phyloP scores from a whole-genome alignment of 176 grass and related monocot genomes.

The Cenchrus purpureus region DNA sequence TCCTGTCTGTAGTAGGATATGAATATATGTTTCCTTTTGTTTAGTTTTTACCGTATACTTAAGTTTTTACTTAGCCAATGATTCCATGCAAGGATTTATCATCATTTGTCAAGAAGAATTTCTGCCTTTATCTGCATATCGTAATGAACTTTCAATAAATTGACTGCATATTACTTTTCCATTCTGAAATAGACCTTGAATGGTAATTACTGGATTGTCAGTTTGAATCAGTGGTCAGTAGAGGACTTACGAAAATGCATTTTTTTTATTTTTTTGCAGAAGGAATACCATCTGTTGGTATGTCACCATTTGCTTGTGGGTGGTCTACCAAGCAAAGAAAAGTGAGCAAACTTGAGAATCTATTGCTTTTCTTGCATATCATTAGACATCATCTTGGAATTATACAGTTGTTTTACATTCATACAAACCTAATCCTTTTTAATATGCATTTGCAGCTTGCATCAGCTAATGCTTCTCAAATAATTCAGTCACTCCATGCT shows the following conservation, averaged over 20 bases:
- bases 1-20: constrained; percentile 6
- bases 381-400: constrained; percentile 6
- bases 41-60: not conserved
- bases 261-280: constrained; percentile 61
- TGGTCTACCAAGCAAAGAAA: constrained; percentile 89
- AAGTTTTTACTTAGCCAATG: not conserved
- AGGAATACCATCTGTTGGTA: constrained; percentile 96
- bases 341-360: constrained; percentile 50
- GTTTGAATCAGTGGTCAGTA: not conserved
- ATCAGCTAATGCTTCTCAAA: constrained; percentile 78
- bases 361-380: constrained; percentile 24
- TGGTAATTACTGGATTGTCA: constrained; percentile 17
- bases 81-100: not conserved
- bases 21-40: constrained; percentile 23
- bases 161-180: not conserved
- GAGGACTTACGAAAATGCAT: constrained; percentile 4
- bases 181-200: constrained; percentile 30
- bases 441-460: constrained; percentile 60
- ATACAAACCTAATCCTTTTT: constrained; percentile 9
- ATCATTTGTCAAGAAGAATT: constrained; percentile 13
- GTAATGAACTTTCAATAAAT: constrained; percentile 6
- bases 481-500: constrained; percentile 62
- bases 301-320: constrained; percentile 96
- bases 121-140: not conserved
- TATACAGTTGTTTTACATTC: constrained; percentile 19